Base-by-base conservation (phyloP, 139 green algal genomes). In the Tetradesmus obliquus region DNA sequence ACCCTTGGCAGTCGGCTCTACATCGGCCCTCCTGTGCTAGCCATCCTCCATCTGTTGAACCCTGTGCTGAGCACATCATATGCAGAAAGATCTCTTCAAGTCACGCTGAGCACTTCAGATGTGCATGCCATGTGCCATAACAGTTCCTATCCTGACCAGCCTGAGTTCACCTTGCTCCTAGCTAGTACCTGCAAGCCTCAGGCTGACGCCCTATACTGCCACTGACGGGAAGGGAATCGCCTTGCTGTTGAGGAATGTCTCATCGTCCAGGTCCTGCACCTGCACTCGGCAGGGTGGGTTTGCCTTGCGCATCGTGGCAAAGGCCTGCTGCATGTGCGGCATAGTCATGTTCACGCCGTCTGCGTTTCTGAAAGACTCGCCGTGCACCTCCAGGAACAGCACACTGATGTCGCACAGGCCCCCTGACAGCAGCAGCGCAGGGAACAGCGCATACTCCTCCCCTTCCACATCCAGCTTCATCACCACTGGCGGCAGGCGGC, bases 391-490 rank as follows among this genome's bases (percentile, higher is more conserved):
- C 79, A 84, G 53, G 53, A 84, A 54, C 8, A 84, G 7, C 22
- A 84, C 1, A 12, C 53, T 51, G n/a, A 84, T 7, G n/a, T 84
- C 79, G 55, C 79, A 84, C 24, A 84, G 24, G 45, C n/a, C 24
- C 17, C 79, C 79, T 55, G 12, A 57, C 24, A 84, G n/a, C 79
- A 82, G 13, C 15, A 82, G 13, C 19, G 17, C 74, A 24, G 74
- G 74, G 20, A 82, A n/a, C 45, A 82, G 53, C 12, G 79, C 45
- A 51, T 84, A 84, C 79, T 84, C 79, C 6, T 20, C 79, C 10
- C 79, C 79, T 12, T 84, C 79, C 17, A 55, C 79, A 84, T 84
- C 79, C 7, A 84, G 17, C 79, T 84, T 84, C 79, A 84, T 84
- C 24, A 84, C 24, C 12, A 84, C 79, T 55, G 79, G 79, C 55